Evolutionary conservation across 140 eudicot genomes (phyloP).

Genomic region (Ambrosia hybrid): DNA sequence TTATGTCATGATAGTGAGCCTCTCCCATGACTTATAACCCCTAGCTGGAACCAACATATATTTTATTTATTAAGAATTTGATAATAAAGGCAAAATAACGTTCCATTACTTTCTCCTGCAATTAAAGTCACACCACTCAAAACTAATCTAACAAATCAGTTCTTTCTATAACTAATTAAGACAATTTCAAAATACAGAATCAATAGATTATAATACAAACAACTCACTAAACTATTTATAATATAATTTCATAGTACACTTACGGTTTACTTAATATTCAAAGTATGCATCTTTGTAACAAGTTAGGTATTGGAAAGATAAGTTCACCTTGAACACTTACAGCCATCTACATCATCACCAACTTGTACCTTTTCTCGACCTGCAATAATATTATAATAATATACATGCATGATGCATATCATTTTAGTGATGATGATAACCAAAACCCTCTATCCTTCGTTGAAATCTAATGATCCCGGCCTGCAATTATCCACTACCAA

Average conservation of each 20-base stretch:
- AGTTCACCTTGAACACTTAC: constrained; percentile 24
- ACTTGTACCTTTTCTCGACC: constrained; percentile 12
- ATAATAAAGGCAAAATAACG: neutral
- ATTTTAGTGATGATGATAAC: constrained; percentile 6
- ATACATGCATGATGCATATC: neutral
- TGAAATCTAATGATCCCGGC: neutral
- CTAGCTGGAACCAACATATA: too few species aligned
- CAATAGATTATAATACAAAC: neutral
- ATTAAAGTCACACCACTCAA: too few species aligned
- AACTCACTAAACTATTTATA: too few species aligned
- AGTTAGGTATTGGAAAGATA: constrained; percentile 35
- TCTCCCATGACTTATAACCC: too few species aligned
- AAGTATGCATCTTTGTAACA: constrained; percentile 1
- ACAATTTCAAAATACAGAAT: neutral
- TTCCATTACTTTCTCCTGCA: neutral
- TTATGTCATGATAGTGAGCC: too few species aligned
- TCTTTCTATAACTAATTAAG: neutral
- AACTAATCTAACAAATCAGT: neutral
- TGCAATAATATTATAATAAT: neutral
- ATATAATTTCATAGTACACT: neutral
- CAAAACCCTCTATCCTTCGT: neutral
- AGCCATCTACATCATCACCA: constrained; percentile 23
- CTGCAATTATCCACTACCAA: neutral
- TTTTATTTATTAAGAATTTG: too few species aligned
- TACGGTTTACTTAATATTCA: constrained; percentile 1